These are phyloP conservation scores for Didymella exigua DNA, from an alignment of 2,329 filamentous ascomycete species.

Conservation along the genomic window DNA sequence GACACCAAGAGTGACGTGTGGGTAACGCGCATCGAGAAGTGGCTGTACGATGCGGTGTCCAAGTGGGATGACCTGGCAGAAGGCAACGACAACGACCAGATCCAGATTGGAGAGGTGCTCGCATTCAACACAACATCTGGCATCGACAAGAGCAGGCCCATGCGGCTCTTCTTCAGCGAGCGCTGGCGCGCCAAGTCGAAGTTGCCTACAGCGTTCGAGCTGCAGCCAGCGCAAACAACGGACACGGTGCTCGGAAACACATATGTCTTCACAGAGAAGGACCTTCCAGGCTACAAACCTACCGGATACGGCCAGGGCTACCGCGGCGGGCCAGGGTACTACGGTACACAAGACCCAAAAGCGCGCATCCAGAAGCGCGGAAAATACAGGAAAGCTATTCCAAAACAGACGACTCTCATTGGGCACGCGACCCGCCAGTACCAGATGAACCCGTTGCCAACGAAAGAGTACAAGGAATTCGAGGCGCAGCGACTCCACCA, in stretches of 20 bases:
- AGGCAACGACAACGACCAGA: conserved; percentile 46
- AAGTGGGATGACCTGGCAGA: conserved; percentile 45
- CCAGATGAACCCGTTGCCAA: conserved; percentile 55
- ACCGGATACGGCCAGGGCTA: conserved; percentile 36
- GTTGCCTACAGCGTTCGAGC: conserved; percentile 86
- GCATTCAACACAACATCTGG: conserved; percentile 35
- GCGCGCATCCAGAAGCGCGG: conserved; percentile 42
- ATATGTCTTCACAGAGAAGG: conserved; percentile 91
- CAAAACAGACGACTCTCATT: conserved; percentile 59
- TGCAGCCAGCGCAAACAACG: conserved; percentile 64
- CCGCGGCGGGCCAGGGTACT: conserved; percentile 29
- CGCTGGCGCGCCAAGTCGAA: conserved; percentile 70
- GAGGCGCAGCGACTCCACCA: conserved; percentile 50
- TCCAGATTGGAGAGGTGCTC: conserved; percentile 46
- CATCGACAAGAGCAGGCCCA: conserved; percentile 52
- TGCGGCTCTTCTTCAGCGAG: conserved; percentile 70
- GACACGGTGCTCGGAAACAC: conserved; percentile 76
- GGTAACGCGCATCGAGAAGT: conserved; percentile 48
- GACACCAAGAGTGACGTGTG: conserved; percentile 40
- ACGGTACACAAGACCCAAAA: conserved; percentile 40
- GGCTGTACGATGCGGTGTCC: conserved; percentile 46
- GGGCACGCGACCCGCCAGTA: conserved; percentile 66
- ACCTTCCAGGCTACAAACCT: conserved; percentile 75
- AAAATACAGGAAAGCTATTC: conserved; percentile 46
- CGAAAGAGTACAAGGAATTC: conserved; percentile 51